Evolutionary conservation across 495 filamentous ascomycete species (phyloP).

Genomic region (Talaromyces proteolyticus): DNA sequence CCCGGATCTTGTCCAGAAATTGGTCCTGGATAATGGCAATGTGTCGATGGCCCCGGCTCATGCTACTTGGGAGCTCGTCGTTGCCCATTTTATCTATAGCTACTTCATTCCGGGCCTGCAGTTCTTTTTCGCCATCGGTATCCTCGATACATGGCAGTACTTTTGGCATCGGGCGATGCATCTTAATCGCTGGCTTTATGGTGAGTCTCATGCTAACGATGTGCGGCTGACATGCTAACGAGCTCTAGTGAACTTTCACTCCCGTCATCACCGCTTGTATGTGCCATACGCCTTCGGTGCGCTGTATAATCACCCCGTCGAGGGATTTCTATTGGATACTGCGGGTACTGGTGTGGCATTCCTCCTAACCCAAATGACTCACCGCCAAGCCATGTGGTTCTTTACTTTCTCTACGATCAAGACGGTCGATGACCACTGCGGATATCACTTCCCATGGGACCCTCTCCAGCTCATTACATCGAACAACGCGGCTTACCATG

Average conservation of each 20-base stretch:
- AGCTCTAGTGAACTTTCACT: constrained; percentile 72
- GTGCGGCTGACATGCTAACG: constrained; percentile 10
- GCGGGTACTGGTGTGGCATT: constrained; percentile 78
- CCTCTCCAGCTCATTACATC: constrained; percentile 84
- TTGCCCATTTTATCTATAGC: constrained; percentile 75
- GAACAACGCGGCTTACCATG: constrained; percentile 94
- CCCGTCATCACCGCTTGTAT: constrained; percentile 90
- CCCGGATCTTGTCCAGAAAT: constrained; percentile 36
- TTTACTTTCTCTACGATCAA: constrained; percentile 84
- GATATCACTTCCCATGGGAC: constrained; percentile 92
- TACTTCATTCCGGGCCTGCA: constrained; percentile 68
- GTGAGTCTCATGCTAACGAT: constrained; percentile 46
- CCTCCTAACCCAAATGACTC: constrained; percentile 67
- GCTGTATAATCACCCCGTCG: constrained; percentile 87
- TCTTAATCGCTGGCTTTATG: constrained; percentile 92
- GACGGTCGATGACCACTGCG: constrained; percentile 96
- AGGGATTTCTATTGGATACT: constrained; percentile 91
- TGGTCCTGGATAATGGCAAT: constrained; percentile 25
- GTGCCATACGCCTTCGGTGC: constrained; percentile 97
- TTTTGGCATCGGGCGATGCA: constrained; percentile 94
- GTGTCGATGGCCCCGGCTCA: constrained; percentile 32
- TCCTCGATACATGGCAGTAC: constrained; percentile 96
- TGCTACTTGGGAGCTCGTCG: constrained; percentile 63
- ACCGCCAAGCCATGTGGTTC: constrained; percentile 77
- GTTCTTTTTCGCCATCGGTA: constrained; percentile 60